Evolutionary conservation across 805 yeast species (phyloP).

Genomic region (Wickerhamiella cacticola): DNA sequence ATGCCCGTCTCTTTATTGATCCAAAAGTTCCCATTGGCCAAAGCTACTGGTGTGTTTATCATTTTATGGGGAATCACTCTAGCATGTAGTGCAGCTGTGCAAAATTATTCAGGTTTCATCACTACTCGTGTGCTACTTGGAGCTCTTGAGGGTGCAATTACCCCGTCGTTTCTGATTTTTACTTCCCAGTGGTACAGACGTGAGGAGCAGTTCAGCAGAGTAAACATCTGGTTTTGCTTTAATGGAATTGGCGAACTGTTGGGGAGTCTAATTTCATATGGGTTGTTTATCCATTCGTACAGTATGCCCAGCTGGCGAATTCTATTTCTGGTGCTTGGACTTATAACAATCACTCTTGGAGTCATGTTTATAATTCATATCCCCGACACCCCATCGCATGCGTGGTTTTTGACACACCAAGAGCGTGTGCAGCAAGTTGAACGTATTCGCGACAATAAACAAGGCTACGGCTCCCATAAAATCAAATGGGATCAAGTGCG

Average conservation of each 20-base stretch:
- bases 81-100: slow-evolving; percentile 35
- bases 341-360: slow-evolving; percentile 36
- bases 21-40: slow-evolving; percentile 49
- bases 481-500: slow-evolving; percentile 44
- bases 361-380: slow-evolving; percentile 24
- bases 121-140: slow-evolving; percentile 40
- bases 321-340: slow-evolving; percentile 45
- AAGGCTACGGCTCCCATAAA: slow-evolving; percentile 42
- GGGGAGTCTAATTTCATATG: slow-evolving; percentile 42
- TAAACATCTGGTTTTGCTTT: slow-evolving; percentile 34
- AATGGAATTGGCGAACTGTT: slow-evolving; percentile 36
- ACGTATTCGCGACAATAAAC: slow-evolving; percentile 42
- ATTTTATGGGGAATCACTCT: slow-evolving; percentile 39
- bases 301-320: slow-evolving; percentile 40
- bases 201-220: slow-evolving; percentile 37
- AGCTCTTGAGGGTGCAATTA: slow-evolving; percentile 39
- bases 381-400: slow-evolving; percentile 43
- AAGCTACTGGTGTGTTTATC: slow-evolving; percentile 34
- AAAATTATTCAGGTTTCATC: slow-evolving; percentile 36
- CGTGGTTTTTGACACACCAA: slow-evolving; percentile 36
- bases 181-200: slow-evolving; percentile 48
- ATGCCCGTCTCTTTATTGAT: slow-evolving; percentile 36
- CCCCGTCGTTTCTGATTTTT: slow-evolving; percentile 46
- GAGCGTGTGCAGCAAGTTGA: slow-evolving; percentile 40
- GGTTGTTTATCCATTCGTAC: slow-evolving; percentile 20